Percentiles rank a stretch among this genome's conserved stretches.
These are phyloP conservation scores for Lavandula angustifolia DNA, from an alignment of 257 asterid genomes.

Conservation along the genomic window DNA sequence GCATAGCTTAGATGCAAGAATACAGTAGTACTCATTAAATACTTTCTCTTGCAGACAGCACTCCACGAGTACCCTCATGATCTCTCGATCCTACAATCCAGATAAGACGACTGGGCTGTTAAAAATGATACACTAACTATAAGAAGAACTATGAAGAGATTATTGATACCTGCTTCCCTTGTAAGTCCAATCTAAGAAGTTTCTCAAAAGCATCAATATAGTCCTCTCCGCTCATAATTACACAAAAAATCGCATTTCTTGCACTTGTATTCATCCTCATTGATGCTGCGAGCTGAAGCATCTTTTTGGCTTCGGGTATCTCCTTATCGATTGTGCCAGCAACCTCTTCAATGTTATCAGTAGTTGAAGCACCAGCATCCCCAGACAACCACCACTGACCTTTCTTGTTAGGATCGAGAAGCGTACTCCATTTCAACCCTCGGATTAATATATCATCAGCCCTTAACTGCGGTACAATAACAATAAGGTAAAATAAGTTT, in stretches of 20 bases:
- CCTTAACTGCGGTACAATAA: conserved; percentile 58
- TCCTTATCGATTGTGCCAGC: conserved; percentile 74
- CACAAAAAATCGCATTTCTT: conserved; percentile 86
- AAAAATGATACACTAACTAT: conserved; percentile 5
- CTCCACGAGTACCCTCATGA: conserved; percentile 84
- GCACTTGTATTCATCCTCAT: conserved; percentile 95
- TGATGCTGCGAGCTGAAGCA: conserved; percentile 85
- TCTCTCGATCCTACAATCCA: conserved; percentile 79
- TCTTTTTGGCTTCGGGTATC: conserved; percentile 70
- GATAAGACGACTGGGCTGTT: conserved; percentile 23
- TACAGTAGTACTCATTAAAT: conserved; percentile 83
- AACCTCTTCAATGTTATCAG: conserved; percentile 63
- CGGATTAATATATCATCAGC: conserved; percentile 69
- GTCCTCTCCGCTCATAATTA: conserved; percentile 91
- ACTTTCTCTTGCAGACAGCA: conserved; percentile 94
- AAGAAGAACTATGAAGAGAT: conserved; percentile 19
- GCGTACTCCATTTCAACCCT: conserved; percentile 85
- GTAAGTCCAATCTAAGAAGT: conserved; percentile 78
- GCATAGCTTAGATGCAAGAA: conserved; percentile 86
- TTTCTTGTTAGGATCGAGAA: conserved; percentile 81
- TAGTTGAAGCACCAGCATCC: conserved; percentile 43
- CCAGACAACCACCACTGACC: conserved; percentile 98
- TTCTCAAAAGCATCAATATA: conserved; percentile 90
- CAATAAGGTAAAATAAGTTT: not conserved
- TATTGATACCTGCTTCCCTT: conserved; percentile 77